Percentiles rank a stretch among this genome's conserved stretches.
phyloP scores from a whole-genome alignment of 768 basidiomycete genomes.

The Rossbeevera mucosa region DNA sequence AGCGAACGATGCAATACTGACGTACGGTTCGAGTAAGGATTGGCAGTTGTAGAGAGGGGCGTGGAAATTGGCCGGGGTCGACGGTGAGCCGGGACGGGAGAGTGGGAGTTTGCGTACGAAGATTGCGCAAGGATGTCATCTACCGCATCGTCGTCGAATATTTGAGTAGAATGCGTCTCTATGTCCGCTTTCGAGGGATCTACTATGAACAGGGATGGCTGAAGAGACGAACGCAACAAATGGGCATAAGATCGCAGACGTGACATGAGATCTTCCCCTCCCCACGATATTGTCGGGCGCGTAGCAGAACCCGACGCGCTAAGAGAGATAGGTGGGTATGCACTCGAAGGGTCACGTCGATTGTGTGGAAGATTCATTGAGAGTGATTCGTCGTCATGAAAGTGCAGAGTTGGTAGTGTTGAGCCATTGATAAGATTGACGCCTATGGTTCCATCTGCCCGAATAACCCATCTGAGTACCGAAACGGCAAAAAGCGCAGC shows the following conservation, averaged over 20 bases:
- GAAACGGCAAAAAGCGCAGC: neutral
- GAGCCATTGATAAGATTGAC: slow-evolving; percentile 85
- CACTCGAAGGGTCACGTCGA: slow-evolving; percentile 37
- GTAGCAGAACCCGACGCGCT: slow-evolving; percentile 39
- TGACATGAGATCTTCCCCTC: slow-evolving; percentile 80
- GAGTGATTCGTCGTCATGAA: slow-evolving; percentile 94
- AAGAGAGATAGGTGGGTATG: slow-evolving; percentile 62
- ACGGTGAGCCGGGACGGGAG: slow-evolving; percentile 80
- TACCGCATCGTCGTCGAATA: slow-evolving; percentile 83
- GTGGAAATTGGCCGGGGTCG: slow-evolving; percentile 62
- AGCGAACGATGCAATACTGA: slow-evolving; percentile 82
- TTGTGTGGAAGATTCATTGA: slow-evolving; percentile 55
- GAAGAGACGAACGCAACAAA: slow-evolving; percentile 79
- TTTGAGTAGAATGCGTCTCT: slow-evolving; percentile 80
- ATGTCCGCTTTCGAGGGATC: slow-evolving; percentile 93
- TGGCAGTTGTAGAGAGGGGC: slow-evolving; percentile 32
- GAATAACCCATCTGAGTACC: neutral
- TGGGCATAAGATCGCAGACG: slow-evolving; percentile 74
- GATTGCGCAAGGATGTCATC: slow-evolving; percentile 83
- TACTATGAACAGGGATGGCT: slow-evolving; percentile 81
- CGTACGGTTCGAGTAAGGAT: slow-evolving; percentile 61
- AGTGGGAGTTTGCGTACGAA: slow-evolving; percentile 69
- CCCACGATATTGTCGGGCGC: slow-evolving; percentile 59
- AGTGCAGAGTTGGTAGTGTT: slow-evolving; percentile 85
- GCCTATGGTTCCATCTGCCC: slow-evolving; percentile 77